Evolutionary conservation across 352 stramenopile species (phyloP).

Genomic region (Phytophthora idaei): DNA sequence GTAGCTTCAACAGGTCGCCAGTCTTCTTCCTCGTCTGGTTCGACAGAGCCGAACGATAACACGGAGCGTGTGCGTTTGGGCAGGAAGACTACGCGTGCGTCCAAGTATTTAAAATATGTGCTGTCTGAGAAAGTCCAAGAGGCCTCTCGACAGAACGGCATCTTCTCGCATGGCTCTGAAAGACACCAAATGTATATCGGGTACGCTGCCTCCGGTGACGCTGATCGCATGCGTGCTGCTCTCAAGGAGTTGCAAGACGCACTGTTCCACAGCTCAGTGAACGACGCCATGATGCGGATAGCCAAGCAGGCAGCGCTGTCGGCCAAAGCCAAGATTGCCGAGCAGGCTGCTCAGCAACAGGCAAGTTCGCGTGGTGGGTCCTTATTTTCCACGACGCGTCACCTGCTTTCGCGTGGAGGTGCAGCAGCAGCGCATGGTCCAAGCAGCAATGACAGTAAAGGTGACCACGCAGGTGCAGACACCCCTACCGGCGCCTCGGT

Average conservation of each 20-base stretch:
- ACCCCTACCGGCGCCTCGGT: slow-evolving; percentile 64
- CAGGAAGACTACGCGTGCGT: slow-evolving; percentile 29
- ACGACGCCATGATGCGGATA: slow-evolving; percentile 86
- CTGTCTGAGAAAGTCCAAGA: slow-evolving; percentile 79
- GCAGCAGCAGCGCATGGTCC: slow-evolving; percentile 23
- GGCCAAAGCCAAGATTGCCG: slow-evolving; percentile 81
- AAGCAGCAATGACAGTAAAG: slow-evolving; percentile 34
- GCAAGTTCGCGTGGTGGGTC: slow-evolving; percentile 59
- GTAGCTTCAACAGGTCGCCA: slow-evolving; percentile 13
- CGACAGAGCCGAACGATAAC: slow-evolving; percentile 13
- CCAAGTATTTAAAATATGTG: slow-evolving; percentile 79
- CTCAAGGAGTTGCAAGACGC: slow-evolving; percentile 64
- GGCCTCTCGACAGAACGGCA: slow-evolving; percentile 63
- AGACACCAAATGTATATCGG: slow-evolving; percentile 58
- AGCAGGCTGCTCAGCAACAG: slow-evolving; percentile 78
- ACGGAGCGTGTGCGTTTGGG: slow-evolving; percentile 18
- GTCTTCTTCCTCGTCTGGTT: slow-evolving; percentile 20
- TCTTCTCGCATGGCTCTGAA: slow-evolving; percentile 74
- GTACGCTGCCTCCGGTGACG: slow-evolving; percentile 52
- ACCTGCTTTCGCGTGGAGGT: slow-evolving; percentile 58
- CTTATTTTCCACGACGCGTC: slow-evolving; percentile 73
- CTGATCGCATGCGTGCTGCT: slow-evolving; percentile 59
- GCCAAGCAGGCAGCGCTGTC: slow-evolving; percentile 79
- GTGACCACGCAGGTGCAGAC: slow-evolving; percentile 36
- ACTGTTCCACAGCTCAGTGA: slow-evolving; percentile 74